Evolutionary conservation across 2,329 filamentous ascomycete genomes (phyloP).

Genomic region (Paracoccidioides lutzii): DNA sequence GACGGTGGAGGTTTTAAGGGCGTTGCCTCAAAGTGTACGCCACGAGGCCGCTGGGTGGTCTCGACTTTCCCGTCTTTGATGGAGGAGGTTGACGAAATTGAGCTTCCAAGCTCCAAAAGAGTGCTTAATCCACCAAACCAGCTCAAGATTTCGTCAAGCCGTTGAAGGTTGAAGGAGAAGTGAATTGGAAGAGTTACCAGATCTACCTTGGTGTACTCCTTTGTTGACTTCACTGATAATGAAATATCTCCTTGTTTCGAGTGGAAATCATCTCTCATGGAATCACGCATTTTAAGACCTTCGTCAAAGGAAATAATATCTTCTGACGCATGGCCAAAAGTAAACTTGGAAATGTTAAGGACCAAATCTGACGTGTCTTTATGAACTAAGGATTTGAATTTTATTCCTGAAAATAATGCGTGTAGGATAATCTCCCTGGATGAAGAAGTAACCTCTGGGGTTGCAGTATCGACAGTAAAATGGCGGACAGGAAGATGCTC

Average conservation of each 20-base stretch:
- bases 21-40: slow-evolving; percentile 45
- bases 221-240: slow-evolving; percentile 22
- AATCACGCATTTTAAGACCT: slow-evolving; percentile 34
- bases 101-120: slow-evolving; percentile 75
- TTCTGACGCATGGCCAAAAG: slow-evolving; percentile 36
- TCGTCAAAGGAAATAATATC: slow-evolving; percentile 42
- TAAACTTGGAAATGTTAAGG: slow-evolving; percentile 30
- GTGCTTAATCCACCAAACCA: slow-evolving; percentile 88
- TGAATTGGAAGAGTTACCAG: slow-evolving; percentile 65
- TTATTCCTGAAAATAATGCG: slow-evolving; percentile 16
- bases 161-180: slow-evolving; percentile 62
- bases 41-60: slow-evolving; percentile 27
- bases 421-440: slow-evolving; percentile 25
- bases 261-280: slow-evolving; percentile 28
- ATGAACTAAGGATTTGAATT: slow-evolving; percentile 14
- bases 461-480: slow-evolving; percentile 13
- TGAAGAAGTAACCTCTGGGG: slow-evolving; percentile 12
- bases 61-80: slow-evolving; percentile 24
- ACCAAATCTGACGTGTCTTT: slow-evolving; percentile 17
- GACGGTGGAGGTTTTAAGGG: slow-evolving; percentile 20
- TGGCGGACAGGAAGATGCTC: slow-evolving; percentile 23
- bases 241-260: slow-evolving; percentile 28
- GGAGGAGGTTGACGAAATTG: slow-evolving; percentile 62
- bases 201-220: slow-evolving; percentile 35
- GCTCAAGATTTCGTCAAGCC: slow-evolving; percentile 71